Percentiles rank a stretch among this genome's conserved stretches.
phyloP scores from a whole-genome alignment of 1,139 yeast species.

The Candida tropicalis region DNA sequence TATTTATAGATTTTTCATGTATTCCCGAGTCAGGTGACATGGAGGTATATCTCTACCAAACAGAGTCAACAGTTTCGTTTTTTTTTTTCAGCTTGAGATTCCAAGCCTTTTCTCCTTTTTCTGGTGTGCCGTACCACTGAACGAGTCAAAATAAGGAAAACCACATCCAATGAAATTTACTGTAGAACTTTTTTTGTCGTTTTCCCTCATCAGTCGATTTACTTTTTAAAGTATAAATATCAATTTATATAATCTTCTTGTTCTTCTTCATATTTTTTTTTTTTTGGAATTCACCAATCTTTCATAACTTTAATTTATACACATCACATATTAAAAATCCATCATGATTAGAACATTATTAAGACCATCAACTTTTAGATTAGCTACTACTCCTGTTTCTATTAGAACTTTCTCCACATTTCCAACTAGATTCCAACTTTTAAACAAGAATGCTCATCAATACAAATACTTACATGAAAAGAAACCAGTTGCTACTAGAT shows the following conservation, averaged over 20 bases:
- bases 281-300: too few species aligned
- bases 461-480: conserved; percentile 47
- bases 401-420: conserved; percentile 10
- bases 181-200: conserved; percentile 1
- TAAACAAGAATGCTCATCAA: conserved; percentile 56
- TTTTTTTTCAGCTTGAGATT: background rate
- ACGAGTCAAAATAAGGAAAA: conserved; percentile 2
- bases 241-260: background rate
- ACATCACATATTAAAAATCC: background rate
- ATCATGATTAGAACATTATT: conserved; percentile 18
- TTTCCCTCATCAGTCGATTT: conserved; percentile 2
- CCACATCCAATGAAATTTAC: conserved; percentile 2
- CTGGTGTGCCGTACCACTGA: too few species aligned
- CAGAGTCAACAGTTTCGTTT: background rate
- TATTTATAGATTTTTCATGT: background rate
- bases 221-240: background rate
- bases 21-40: conserved; percentile 1
- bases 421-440: conserved; percentile 25
- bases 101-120: too few species aligned
- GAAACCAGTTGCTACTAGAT: conserved; percentile 60
- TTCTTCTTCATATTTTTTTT: background rate
- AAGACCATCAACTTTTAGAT: conserved; percentile 15
- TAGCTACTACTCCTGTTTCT: conserved; percentile 3
- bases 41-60: too few species aligned
- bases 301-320: too few species aligned